Percentiles rank a stretch among this genome's conserved stretches.
Conservation (phyloP, 2,329 filamentous ascomycete species). For the Fusarium robinianum region DNA sequence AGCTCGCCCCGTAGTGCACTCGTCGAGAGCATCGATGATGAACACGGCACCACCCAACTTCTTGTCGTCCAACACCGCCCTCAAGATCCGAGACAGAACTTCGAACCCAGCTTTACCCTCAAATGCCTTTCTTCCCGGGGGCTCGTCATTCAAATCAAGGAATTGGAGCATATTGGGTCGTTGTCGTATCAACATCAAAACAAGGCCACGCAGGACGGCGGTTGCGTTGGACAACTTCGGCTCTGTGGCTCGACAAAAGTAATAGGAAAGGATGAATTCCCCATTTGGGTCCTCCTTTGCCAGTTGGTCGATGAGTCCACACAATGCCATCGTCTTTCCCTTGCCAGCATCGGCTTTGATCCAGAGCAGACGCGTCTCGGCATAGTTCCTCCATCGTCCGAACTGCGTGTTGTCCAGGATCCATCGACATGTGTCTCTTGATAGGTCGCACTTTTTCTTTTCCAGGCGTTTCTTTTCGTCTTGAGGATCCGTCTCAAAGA, state of each 20-base stretch:
- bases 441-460: conserved; percentile 41
- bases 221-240: conserved; percentile 44
- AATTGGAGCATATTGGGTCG: conserved; percentile 43
- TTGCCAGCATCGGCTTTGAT: conserved; percentile 47
- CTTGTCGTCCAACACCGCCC: conserved; percentile 45
- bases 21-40: conserved; percentile 54
- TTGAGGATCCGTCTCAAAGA: conserved; percentile 38
- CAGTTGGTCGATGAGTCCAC: conserved; percentile 45
- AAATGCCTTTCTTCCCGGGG: conserved; percentile 41
- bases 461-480: conserved; percentile 45
- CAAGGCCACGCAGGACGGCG: conserved; percentile 48
- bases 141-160: conserved; percentile 39
- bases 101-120: conserved; percentile 45
- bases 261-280: conserved; percentile 39
- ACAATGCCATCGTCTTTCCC: conserved; percentile 51
- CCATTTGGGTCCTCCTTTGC: conserved; percentile 22
- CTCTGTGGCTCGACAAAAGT: conserved; percentile 52
- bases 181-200: conserved; percentile 46
- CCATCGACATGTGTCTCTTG: conserved; percentile 42
- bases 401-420: conserved; percentile 39
- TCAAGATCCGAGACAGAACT: conserved; percentile 42
- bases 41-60: conserved; percentile 40
- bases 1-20: conserved; percentile 43
- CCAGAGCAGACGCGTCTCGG: conserved; percentile 40
- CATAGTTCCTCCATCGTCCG: conserved; percentile 8